These are phyloP conservation scores for Fusarium penzigii DNA, from an alignment of 2,329 filamentous ascomycete genomes.

Conservation along the genomic window DNA sequence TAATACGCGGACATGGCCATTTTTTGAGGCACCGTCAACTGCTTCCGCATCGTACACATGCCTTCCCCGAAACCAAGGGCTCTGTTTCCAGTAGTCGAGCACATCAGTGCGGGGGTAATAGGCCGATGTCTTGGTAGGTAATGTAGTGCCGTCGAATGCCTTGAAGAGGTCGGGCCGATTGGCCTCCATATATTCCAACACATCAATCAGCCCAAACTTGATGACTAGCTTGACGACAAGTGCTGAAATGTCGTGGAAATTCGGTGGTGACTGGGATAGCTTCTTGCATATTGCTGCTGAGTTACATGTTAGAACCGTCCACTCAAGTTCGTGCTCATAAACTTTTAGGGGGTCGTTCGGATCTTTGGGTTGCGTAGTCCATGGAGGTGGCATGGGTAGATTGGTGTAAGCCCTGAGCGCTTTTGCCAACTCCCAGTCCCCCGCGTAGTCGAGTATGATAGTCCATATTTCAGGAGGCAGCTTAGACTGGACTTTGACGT, in stretches of 20 bases:
- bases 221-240: conserved; percentile 87
- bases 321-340: conserved; percentile 79
- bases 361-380: conserved; percentile 61
- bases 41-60: conserved; percentile 79
- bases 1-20: conserved; percentile 81
- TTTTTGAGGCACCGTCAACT: conserved; percentile 82
- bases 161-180: conserved; percentile 75
- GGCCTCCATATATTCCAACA: conserved; percentile 68
- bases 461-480: conserved; percentile 89
- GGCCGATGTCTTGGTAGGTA: conserved; percentile 85
- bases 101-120: conserved; percentile 84
- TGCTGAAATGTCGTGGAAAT: conserved; percentile 71
- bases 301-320: conserved; percentile 75
- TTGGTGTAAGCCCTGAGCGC: conserved; percentile 80
- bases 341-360: conserved; percentile 67
- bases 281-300: conserved; percentile 72
- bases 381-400: conserved; percentile 70
- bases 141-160: conserved; percentile 79
- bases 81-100: conserved; percentile 88
- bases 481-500: conserved; percentile 40
- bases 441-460: conserved; percentile 79
- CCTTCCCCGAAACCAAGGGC: conserved; percentile 78
- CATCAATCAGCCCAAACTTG: conserved; percentile 80
- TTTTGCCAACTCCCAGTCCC: conserved; percentile 88
- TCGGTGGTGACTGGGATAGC: conserved; percentile 69